Evolutionary conservation across 2,329 filamentous ascomycete genomes (phyloP).

Genomic region (Epichloe sibirici): DNA sequence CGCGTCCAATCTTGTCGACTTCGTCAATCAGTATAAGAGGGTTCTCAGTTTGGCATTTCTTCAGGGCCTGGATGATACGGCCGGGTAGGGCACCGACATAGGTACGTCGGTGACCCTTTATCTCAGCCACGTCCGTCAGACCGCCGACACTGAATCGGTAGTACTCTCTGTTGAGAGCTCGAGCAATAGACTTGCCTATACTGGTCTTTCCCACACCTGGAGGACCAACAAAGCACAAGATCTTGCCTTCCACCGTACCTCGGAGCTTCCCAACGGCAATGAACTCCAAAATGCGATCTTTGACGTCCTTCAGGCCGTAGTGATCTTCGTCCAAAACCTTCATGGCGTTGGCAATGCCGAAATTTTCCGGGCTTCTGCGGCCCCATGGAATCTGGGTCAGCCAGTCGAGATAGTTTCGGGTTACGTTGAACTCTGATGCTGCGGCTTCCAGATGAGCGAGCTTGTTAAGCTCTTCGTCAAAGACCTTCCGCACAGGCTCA

Average conservation of each 20-base stretch:
- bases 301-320: slow-evolving; percentile 93
- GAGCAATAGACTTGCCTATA: slow-evolving; percentile 95
- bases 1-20: slow-evolving; percentile 93
- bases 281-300: slow-evolving; percentile 95
- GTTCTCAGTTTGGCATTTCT: slow-evolving; percentile 98
- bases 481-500: slow-evolving; percentile 90
- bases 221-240: slow-evolving; percentile 92
- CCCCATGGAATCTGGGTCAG: slow-evolving; percentile 97
- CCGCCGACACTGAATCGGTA: slow-evolving; percentile 98
- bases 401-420: slow-evolving; percentile 96
- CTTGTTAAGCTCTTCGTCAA: slow-evolving; percentile 97
- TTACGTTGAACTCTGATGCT: slow-evolving; percentile 97
- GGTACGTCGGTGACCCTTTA: slow-evolving; percentile 92
- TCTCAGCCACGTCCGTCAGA: slow-evolving; percentile 93
- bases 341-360: slow-evolving; percentile 84
- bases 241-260: slow-evolving; percentile 96
- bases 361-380: slow-evolving; percentile 89
- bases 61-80: slow-evolving; percentile 93
- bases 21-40: slow-evolving; percentile 94
- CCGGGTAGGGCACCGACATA: slow-evolving; percentile 94
- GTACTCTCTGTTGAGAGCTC: slow-evolving; percentile 89
- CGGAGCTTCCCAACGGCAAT: slow-evolving; percentile 96
- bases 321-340: slow-evolving; percentile 91
- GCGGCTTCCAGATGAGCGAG: slow-evolving; percentile 88
- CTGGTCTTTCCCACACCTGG: slow-evolving; percentile 98